A percentile compares a stretch with the other conserved stretches of the same genome.
phyloP scores from a whole-genome alignment of 257 asterid genomes.

The Penstemon davidsonii region DNA sequence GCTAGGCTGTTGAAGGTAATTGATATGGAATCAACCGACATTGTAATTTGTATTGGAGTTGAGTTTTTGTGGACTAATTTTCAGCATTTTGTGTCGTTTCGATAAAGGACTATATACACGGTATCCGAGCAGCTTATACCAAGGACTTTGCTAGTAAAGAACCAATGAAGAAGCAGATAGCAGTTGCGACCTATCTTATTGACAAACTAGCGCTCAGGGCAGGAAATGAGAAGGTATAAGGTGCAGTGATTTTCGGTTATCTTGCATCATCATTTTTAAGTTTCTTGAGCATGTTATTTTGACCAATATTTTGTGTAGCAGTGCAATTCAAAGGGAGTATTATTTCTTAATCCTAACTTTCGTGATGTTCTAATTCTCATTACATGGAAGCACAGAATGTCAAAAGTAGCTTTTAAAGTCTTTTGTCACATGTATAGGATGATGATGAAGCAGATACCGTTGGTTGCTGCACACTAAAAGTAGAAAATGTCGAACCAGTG shows the following conservation, averaged over 20 bases:
- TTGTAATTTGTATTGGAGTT: slow-evolving; percentile 3
- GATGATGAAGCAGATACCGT: slow-evolving; percentile 99
- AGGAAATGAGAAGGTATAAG: slow-evolving; percentile 94
- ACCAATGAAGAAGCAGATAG: slow-evolving; percentile 81
- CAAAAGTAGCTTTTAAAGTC: too few relatives aligned
- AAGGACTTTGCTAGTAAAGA: slow-evolving; percentile 72
- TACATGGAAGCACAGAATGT: too few relatives aligned
- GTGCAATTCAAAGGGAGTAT: not conserved
- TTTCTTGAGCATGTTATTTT: slow-evolving; percentile 15
- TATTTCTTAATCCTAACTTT: not conserved
- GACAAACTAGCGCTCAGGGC: slow-evolving; percentile 99
- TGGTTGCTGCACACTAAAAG: slow-evolving; percentile 99
- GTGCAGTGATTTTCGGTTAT: slow-evolving; percentile 21
- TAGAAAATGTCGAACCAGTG: slow-evolving; percentile 86
- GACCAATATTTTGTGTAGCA: too few relatives aligned
- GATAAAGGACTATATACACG: slow-evolving; percentile 72
- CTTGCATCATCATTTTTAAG: slow-evolving; percentile 1
- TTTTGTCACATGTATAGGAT: slow-evolving; percentile 52
- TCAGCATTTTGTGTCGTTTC: slow-evolving; percentile 21
- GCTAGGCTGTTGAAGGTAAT: slow-evolving; percentile 83
- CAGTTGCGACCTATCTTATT: slow-evolving; percentile 97
- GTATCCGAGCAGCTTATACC: slow-evolving; percentile 78
- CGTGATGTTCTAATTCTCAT: too few relatives aligned
- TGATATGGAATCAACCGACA: slow-evolving; percentile 21
- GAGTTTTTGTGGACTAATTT: slow-evolving; percentile 30